These are phyloP conservation scores for Solanum hybrid DNA, from an alignment of 305 asterid species.

Conservation along the genomic window DNA sequence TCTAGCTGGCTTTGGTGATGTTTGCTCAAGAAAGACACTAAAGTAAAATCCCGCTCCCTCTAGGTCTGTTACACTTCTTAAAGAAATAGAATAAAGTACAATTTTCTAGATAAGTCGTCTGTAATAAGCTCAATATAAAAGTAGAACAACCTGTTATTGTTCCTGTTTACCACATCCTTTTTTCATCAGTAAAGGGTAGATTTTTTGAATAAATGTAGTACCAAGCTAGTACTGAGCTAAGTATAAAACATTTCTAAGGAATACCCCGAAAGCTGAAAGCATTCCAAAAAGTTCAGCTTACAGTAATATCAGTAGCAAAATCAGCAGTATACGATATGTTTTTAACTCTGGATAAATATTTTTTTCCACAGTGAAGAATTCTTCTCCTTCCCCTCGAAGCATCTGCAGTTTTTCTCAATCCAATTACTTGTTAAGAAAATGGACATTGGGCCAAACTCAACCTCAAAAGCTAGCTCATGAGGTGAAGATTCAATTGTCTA, in stretches of 20 bases:
- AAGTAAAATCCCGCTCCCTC: not conserved
- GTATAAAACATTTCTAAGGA: not conserved
- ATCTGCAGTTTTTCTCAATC: not conserved
- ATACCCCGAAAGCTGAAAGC: not conserved
- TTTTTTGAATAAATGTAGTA: not conserved
- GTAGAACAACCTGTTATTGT: not conserved
- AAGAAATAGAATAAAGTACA: not conserved
- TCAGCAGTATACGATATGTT: not conserved
- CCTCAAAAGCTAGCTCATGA: not conserved
- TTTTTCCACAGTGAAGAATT: not conserved
- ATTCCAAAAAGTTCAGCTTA: not conserved
- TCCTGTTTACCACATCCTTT: not conserved
- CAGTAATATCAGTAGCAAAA: not conserved
- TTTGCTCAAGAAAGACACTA: not conserved
- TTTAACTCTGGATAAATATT: not conserved
- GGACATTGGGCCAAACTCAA: not conserved
- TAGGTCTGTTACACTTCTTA: not conserved
- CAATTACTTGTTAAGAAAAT: not conserved
- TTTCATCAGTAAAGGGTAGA: not conserved
- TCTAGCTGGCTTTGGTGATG: not conserved
- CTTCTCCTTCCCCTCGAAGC: not conserved
- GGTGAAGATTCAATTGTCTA: not conserved
- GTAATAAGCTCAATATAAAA: not conserved
- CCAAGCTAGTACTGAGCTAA: not conserved
- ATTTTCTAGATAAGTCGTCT: not conserved